phyloP scores from a whole-genome alignment of 805 yeast species.

The Metschnikowia corniflorae region DNA sequence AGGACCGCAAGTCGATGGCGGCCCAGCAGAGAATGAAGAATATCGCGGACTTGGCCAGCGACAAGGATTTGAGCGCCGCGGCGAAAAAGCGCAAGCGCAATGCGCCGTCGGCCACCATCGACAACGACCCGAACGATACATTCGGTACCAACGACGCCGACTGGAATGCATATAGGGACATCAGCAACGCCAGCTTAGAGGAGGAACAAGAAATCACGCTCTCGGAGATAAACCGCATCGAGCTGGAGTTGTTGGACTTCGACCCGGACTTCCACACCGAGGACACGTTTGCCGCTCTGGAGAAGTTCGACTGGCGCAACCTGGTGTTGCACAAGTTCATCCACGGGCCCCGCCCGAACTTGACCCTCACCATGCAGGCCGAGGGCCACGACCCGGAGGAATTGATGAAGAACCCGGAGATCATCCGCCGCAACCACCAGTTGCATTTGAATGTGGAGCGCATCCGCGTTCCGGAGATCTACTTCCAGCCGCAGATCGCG shows the following conservation, averaged over 20 bases:
- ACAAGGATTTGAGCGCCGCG: constrained; percentile 49
- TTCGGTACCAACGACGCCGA: constrained; percentile 96
- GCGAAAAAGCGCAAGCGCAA: constrained; percentile 41
- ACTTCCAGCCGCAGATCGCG: constrained; percentile 90
- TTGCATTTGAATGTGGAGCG: constrained; percentile 88
- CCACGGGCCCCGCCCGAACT: constrained; percentile 86
- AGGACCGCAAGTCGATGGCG: constrained; percentile 85
- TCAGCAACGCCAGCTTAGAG: constrained; percentile 69
- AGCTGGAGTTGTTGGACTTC: constrained; percentile 68
- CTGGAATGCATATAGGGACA: constrained; percentile 88
- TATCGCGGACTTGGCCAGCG: constrained; percentile 81
- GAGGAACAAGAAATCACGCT: constrained; percentile 78
- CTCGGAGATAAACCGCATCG: constrained; percentile 55
- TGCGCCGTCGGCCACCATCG: constrained; percentile 59
- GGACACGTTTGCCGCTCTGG: constrained; percentile 72
- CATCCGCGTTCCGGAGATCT: constrained; percentile 84
- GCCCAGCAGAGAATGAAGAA: constrained; percentile 91
- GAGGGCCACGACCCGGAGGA: constrained; percentile 42
- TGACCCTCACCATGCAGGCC: constrained; percentile 48
- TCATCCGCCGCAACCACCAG: constrained; percentile 84
- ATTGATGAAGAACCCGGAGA: constrained; percentile 51
- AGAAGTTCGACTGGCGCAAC: constrained; percentile 75
- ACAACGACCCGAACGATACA: constrained; percentile 88
- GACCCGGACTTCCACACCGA: constrained; percentile 87
- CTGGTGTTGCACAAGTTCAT: constrained; percentile 77